phyloP scores from a whole-genome alignment of 2,329 filamentous ascomycete genomes.

The Colletotrichum spinosum region DNA sequence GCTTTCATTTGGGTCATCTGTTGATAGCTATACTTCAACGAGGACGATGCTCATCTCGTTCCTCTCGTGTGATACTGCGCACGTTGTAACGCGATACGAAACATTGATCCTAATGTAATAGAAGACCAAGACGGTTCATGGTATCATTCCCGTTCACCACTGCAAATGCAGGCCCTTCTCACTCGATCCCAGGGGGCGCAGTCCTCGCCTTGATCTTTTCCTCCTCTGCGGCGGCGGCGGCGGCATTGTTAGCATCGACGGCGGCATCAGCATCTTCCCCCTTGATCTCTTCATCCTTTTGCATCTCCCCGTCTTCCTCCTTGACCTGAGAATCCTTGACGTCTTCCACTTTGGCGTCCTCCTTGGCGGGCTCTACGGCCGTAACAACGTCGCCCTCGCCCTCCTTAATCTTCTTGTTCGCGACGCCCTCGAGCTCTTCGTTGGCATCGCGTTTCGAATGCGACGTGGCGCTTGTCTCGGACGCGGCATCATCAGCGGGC shows the following conservation, averaged over 20 bases:
- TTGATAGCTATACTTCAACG: no score
- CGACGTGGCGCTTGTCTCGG: slow-evolving; percentile 47
- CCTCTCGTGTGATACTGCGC: no score
- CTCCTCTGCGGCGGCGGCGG: not conserved
- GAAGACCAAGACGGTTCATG: slow-evolving; percentile 24
- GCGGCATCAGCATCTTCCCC: not conserved
- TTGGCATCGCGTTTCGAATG: slow-evolving; percentile 69
- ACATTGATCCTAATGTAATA: not conserved
- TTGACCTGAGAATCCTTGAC: slow-evolving; percentile 29
- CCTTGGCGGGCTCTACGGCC: slow-evolving; percentile 32
- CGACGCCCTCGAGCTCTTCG: slow-evolving; percentile 53
- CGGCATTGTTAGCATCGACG: not conserved
- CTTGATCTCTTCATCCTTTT: not conserved
- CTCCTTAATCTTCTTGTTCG: slow-evolving; percentile 63
- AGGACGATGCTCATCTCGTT: no score
- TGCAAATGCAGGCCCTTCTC: not conserved
- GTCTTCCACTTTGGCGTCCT: slow-evolving; percentile 40
- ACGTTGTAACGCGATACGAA: no score
- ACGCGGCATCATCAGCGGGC: slow-evolving; percentile 42
- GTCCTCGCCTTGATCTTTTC: not conserved
- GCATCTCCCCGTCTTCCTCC: slow-evolving; percentile 25
- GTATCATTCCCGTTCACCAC: slow-evolving; percentile 28
- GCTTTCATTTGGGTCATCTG: no score
- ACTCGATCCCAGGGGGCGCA: not conserved
- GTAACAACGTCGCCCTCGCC: slow-evolving; percentile 42